phyloP scores from a whole-genome alignment of 495 filamentous ascomycete genomes.

The Acidomyces sp. region DNA sequence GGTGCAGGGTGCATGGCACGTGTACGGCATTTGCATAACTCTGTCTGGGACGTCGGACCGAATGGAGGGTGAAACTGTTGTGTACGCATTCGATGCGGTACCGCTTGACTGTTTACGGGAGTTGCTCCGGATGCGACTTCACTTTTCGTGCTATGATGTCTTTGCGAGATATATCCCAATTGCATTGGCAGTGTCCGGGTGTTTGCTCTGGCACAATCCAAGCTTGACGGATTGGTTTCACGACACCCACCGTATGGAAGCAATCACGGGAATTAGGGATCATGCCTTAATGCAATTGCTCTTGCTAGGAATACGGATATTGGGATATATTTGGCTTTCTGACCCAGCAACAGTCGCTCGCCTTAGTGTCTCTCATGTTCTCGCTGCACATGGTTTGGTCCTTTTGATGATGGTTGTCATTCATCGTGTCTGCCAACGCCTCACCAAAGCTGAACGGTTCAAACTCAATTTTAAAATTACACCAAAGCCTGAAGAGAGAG shows the following conservation, averaged over 20 bases:
- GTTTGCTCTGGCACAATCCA: constrained; percentile 17
- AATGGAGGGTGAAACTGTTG: background rate
- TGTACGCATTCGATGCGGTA: constrained; percentile 4
- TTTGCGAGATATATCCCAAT: constrained; percentile 3
- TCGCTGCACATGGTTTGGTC: constrained; percentile 12
- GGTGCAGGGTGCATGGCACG: constrained; percentile 15
- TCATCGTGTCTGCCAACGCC: constrained; percentile 11
- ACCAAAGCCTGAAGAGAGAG: constrained; percentile 12
- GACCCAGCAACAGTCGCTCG: background rate
- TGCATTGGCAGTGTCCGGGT: constrained; percentile 3
- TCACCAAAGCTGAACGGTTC: constrained; percentile 11
- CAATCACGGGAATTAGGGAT: constrained; percentile 11
- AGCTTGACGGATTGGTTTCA: constrained; percentile 16
- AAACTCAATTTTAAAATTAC: constrained; percentile 11
- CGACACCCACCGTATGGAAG: constrained; percentile 14
- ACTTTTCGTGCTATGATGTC: constrained; percentile 1
- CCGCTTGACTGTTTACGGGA: constrained; percentile 5
- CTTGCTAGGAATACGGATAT: constrained; percentile 4
- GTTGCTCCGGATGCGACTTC: background rate
- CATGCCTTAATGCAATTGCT: constrained; percentile 12
- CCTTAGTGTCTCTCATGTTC: constrained; percentile 4
- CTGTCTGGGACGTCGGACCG: background rate
- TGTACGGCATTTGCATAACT: constrained; percentile 5
- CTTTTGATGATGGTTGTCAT: background rate
- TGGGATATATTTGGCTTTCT: constrained; percentile 11